Evolutionary conservation across 2,329 filamentous ascomycete genomes (phyloP).

Genomic region (Xylaria polymorpha): DNA sequence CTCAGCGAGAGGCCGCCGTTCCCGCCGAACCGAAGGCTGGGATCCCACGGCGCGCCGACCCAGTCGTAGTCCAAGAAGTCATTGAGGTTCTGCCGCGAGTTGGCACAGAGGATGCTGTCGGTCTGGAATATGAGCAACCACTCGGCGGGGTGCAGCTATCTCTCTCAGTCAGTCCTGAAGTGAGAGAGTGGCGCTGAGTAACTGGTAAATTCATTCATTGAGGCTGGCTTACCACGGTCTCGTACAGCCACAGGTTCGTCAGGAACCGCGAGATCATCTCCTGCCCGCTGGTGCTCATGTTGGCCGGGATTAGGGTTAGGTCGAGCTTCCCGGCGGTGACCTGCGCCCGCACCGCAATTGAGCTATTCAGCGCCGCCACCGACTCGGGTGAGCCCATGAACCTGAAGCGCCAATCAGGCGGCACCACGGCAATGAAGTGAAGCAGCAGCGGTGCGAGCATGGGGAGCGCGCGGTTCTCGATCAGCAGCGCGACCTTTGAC

Average conservation of each 20-base stretch:
- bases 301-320: conserved; percentile 62
- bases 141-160: conserved; percentile 59
- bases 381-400: conserved; percentile 65
- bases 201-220: not conserved
- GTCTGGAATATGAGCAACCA: conserved; percentile 67
- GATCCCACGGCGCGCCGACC: conserved; percentile 64
- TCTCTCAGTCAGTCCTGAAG: not conserved
- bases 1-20: conserved; percentile 66
- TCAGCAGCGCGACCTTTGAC: conserved; percentile 65
- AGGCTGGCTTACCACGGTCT: conserved; percentile 49
- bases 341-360: conserved; percentile 59
- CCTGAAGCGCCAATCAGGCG: conserved; percentile 67
- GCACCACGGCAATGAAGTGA: conserved; percentile 67
- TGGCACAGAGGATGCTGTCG: conserved; percentile 67
- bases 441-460: conserved; percentile 65
- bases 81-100: conserved; percentile 59
- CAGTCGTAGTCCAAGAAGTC: conserved; percentile 65
- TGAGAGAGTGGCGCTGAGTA: not conserved
- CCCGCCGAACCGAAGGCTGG: conserved; percentile 57
- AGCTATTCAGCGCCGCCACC: conserved; percentile 58
- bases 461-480: conserved; percentile 63
- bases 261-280: conserved; percentile 66
- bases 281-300: conserved; percentile 62
- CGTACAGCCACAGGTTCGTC: conserved; percentile 65
- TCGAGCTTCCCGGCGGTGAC: conserved; percentile 60